Conservation (phyloP, 2,329 filamentous ascomycete genomes). For the Sphaerulina populicola region DNA sequence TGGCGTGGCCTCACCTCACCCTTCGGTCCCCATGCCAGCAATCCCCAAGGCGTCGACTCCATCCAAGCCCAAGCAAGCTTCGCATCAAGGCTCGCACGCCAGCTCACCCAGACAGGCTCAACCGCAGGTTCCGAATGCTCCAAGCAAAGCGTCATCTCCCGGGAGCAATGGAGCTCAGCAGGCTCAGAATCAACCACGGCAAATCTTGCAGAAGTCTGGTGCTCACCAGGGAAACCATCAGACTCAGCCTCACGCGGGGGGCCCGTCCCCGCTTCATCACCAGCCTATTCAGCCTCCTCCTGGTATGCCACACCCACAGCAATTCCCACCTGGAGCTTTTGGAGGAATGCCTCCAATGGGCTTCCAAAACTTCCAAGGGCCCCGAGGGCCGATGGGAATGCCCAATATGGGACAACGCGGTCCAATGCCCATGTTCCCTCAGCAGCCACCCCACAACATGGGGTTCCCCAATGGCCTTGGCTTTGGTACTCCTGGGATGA, state of each 20-base stretch:
- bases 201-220: slow-evolving; percentile 51
- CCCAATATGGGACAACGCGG: slow-evolving; percentile 46
- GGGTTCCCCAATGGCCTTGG: slow-evolving; percentile 33
- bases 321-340: slow-evolving; percentile 35
- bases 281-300: slow-evolving; percentile 54
- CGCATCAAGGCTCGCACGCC: slow-evolving; percentile 66
- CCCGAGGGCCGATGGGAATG: slow-evolving; percentile 46
- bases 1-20: slow-evolving; percentile 65
- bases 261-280: slow-evolving; percentile 36
- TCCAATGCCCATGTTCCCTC: slow-evolving; percentile 48
- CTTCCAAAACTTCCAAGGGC: slow-evolving; percentile 49
- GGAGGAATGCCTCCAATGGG: slow-evolving; percentile 45
- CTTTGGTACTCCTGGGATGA: slow-evolving; percentile 53
- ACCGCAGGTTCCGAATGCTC: slow-evolving; percentile 40
- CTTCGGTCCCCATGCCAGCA: slow-evolving; percentile 68
- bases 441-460: slow-evolving; percentile 44
- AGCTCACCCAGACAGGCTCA: slow-evolving; percentile 60
- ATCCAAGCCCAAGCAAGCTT: slow-evolving; percentile 64
- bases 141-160: slow-evolving; percentile 51
- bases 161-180: slow-evolving; percentile 54
- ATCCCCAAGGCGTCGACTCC: slow-evolving; percentile 77
- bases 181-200: slow-evolving; percentile 57
- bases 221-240: slow-evolving; percentile 50
- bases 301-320: slow-evolving; percentile 46
- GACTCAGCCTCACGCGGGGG: slow-evolving; percentile 15